phyloP scores from a whole-genome alignment of 2,329 filamentous ascomycete genomes.

The Cladophialophora chaetospira region DNA sequence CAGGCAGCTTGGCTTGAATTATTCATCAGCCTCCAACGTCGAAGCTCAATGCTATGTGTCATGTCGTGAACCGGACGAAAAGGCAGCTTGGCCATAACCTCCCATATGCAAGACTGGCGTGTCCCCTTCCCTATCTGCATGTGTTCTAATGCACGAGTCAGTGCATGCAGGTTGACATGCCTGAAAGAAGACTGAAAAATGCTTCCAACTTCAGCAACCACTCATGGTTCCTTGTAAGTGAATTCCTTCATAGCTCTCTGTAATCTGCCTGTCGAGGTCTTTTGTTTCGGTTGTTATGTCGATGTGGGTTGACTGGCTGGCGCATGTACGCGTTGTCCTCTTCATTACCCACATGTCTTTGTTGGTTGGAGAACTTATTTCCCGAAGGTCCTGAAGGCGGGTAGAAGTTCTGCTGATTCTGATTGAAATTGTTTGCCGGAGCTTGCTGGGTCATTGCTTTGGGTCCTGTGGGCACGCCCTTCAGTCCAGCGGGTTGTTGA shows the following conservation, averaged over 20 bases:
- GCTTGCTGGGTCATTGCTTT: constrained; percentile 27
- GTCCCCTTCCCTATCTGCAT: too few relatives aligned
- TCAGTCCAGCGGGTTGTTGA: constrained; percentile 36
- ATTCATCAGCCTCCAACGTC: too few relatives aligned
- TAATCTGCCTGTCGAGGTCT: constrained; percentile 83
- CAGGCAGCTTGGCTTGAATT: too few relatives aligned
- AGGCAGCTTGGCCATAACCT: too few relatives aligned
- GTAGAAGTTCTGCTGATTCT: constrained; percentile 22
- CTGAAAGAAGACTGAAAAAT: too few relatives aligned
- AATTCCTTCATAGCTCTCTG: constrained; percentile 61
- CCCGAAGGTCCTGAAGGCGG: constrained; percentile 23
- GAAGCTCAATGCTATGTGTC: too few relatives aligned
- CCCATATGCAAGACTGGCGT: too few relatives aligned
- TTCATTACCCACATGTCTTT: constrained; percentile 59
- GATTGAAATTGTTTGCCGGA: not conserved
- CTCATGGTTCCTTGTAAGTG: not conserved
- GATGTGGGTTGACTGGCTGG: constrained; percentile 91
- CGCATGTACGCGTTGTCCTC: constrained; percentile 93
- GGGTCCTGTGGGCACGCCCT: constrained; percentile 31
- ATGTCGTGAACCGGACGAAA: too few relatives aligned
- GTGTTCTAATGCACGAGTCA: too few relatives aligned
- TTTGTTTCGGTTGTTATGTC: constrained; percentile 79
- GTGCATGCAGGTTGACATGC: too few relatives aligned
- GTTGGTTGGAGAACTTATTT: constrained; percentile 59
- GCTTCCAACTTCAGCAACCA: too few relatives aligned